Percentiles rank a stretch among this genome's conserved stretches.
Conservation (phyloP, 2,329 filamentous ascomycete genomes). For the Eutypella sp. region DNA sequence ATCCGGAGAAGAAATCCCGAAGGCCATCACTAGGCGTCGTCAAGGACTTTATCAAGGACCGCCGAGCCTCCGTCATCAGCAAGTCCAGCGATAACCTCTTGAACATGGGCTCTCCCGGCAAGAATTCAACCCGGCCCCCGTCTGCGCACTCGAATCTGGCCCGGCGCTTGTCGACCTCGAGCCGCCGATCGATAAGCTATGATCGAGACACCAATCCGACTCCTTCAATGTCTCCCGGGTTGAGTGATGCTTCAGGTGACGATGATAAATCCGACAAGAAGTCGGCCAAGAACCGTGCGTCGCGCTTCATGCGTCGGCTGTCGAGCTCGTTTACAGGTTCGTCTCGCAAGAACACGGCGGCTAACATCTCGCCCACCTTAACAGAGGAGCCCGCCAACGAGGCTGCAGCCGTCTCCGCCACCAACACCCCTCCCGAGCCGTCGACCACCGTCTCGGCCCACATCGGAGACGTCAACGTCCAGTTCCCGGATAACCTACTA, state of each 20-base stretch:
- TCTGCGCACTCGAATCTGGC: conserved; percentile 45
- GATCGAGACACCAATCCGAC: conserved; percentile 31
- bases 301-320: conserved; percentile 54
- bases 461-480: conserved; percentile 89
- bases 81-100: conserved; percentile 42
- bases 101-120: conserved; percentile 25
- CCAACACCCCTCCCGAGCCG: conserved; percentile 17
- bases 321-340: conserved; percentile 48
- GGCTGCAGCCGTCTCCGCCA: conserved; percentile 19
- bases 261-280: conserved; percentile 44
- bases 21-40: conserved; percentile 57
- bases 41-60: conserved; percentile 57
- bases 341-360: conserved; percentile 41
- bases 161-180: conserved; percentile 63
- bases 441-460: conserved; percentile 52
- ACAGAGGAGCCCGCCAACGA: conserved; percentile 42
- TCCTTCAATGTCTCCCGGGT: conserved; percentile 38
- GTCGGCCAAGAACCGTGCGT: conserved; percentile 41
- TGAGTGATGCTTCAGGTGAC: conserved; percentile 42
- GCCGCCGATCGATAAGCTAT: conserved; percentile 47
- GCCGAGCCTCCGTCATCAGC: conserved; percentile 44
- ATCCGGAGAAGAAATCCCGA: conserved; percentile 36
- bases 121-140: conserved; percentile 43
- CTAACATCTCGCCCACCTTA: conserved; percentile 46
- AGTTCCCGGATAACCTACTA: conserved; percentile 91